Base-by-base conservation (phyloP, 129 eudicot species). In the Smallanthus sonchifolius region DNA sequence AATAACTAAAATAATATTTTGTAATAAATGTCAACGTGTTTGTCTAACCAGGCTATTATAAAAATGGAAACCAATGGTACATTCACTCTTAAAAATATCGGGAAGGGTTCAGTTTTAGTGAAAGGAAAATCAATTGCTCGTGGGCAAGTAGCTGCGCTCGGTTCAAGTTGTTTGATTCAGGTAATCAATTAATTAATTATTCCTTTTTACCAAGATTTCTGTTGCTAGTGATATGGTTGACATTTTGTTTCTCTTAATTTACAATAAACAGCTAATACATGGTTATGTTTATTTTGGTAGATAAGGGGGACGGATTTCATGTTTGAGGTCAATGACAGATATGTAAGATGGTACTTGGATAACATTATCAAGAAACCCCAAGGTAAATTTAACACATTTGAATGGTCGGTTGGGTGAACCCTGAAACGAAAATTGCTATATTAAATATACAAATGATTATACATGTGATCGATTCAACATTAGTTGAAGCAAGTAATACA, bases 11-110 rank as follows among this genome's bases (percentile, higher is more conserved):
- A 0, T 15, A 10, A 59, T 30, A 59, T 30, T 59, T 35, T 36
- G 24, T 62, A 38, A 17, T 38, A 51, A 28, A 42, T 38, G 14
- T 28, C 44, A 7, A 10, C 67, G 11, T 68, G 68, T 55, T 63
- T 55, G 48, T 83, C 65, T 69, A 24, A 65, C 54, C 77, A 87
- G 96, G 98, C 92, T 72, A 83, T 61, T 40, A 86, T 93, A 81
- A 90, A 86, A 84, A 79, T 93, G 96, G 98, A 87, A 51, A 60
- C 79, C 24, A 86, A 90, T 83, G 98, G 96, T 56, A 81, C 90
- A 36, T 93, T 93, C 84, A 77, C 39, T 48, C 38, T 93, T 10
- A 82, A 77, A 76, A 93, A 93, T 78, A 78, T 90, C 39, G 98
- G 98, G 55, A 87, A 79, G 76, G 77, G 86, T 79, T 65, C 86